These are phyloP conservation scores for Daldinia concentrica DNA, from an alignment of 495 filamentous ascomycete species.

Conservation along the genomic window DNA sequence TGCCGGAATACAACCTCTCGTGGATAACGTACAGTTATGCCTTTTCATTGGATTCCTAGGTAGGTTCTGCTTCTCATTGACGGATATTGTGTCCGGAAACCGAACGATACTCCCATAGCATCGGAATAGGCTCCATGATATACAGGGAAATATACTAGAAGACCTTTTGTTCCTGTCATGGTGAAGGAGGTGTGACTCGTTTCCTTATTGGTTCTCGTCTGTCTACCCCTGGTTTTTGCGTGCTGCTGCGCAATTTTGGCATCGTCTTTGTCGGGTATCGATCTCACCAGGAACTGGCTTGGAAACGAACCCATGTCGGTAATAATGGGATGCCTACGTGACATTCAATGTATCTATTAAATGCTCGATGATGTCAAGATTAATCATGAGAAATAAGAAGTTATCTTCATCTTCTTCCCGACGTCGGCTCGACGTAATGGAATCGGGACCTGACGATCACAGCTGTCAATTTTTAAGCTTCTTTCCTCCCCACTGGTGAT, in stretches of 20 bases:
- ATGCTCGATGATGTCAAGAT: conserved; percentile 24
- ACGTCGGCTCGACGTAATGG: background rate
- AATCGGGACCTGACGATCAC: conserved; percentile 32
- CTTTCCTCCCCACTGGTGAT: conserved; percentile 20
- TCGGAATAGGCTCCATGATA: background rate
- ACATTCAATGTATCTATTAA: conserved; percentile 13
- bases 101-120: conserved; percentile 1
- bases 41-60: conserved; percentile 27
- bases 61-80: conserved; percentile 63
- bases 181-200: conserved; percentile 19
- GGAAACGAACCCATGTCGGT: background rate
- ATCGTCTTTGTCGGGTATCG: conserved; percentile 10
- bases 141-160: background rate
- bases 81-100: conserved; percentile 25
- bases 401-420: background rate
- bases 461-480: conserved; percentile 35
- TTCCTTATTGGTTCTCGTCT: conserved; percentile 15
- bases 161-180: background rate
- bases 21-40: background rate
- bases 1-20: conserved; percentile 12
- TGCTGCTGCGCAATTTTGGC: conserved; percentile 28
- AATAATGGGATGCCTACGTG: conserved; percentile 6
- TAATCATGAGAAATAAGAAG: background rate
- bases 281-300: conserved; percentile 1
- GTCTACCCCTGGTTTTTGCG: conserved; percentile 23